Evolutionary conservation across 1,139 yeast species (phyloP), one percentile per base, ranked within the genome.

Genomic region (Taphrina flavorubra): DNA sequence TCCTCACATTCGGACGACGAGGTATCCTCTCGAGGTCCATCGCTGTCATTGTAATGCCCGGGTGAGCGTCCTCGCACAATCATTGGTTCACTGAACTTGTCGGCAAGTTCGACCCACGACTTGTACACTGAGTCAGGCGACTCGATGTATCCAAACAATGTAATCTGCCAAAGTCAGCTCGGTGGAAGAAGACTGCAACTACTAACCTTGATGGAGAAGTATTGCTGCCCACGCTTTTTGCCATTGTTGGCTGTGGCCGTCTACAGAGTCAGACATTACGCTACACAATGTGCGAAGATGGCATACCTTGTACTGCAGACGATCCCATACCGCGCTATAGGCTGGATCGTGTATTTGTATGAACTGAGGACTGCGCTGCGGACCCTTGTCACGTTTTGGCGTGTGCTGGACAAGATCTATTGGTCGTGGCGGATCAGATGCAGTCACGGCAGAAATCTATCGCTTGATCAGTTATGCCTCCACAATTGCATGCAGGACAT

Each of bases 331-430:
- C 14, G 64, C 61, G 13, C 36, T 40, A 40, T 16, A 49, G 10
- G n/a, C 34, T 11, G 57, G 47, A 14, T 47, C 31, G n/a, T 31
- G 44, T 13, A 63, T 44, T 44, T 49, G 63, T 31, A 57, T 37
- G 34, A 65, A 65, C 14, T 57, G 64, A 16, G 68, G 68, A 44
- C 49, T 44, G 42, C 56, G 58, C 25, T 65, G 68, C n/a, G 68
- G 68, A 16, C 68, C 68, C n/a, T 65, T 65, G 51, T 65, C 68
- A 13, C 68, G 57, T 58, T 65, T 65, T 7, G 68, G 63, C 6
- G 68, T 65, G 58, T 65, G 68, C 58, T 65, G 68, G 25, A 65
- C 51, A 6, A 65, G 57, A 25, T 58, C 68, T 31, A 65, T 40
- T 7, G 67, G 67, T 16, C 51, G 61, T 7, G 67, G 67, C 16